Conservation (phyloP, 192 early-diverging fungal genomes). For the Backusella morwellensis region DNA sequence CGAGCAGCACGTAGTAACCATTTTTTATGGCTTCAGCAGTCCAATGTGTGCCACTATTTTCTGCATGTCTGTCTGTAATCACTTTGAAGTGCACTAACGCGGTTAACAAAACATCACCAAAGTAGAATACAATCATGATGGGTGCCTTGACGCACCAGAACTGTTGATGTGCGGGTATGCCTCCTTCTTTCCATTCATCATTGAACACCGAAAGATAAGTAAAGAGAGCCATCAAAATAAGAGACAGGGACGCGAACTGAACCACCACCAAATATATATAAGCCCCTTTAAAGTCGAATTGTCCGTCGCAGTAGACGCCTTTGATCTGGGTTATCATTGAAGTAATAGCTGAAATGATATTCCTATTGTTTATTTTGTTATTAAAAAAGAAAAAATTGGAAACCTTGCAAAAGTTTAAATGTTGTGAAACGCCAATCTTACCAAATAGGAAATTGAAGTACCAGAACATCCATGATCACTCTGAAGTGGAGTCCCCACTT, state of each 20-base stretch:
- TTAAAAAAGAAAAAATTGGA: background rate
- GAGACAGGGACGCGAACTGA: slow-evolving; percentile 30
- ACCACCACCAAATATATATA: slow-evolving; percentile 28
- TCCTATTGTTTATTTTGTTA: slow-evolving; percentile 14
- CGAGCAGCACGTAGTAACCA: slow-evolving; percentile 26
- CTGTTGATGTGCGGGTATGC: slow-evolving; percentile 23
- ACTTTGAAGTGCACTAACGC: slow-evolving; percentile 13
- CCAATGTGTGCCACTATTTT: slow-evolving; percentile 20
- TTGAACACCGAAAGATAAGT: slow-evolving; percentile 29
- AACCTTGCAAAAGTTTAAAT: background rate
- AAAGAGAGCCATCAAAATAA: slow-evolving; percentile 37
- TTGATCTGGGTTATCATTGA: slow-evolving; percentile 33
- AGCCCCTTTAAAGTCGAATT: slow-evolving; percentile 24
- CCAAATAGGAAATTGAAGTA: slow-evolving; percentile 40
- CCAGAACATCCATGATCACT: slow-evolving; percentile 34
- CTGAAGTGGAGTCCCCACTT: slow-evolving; percentile 42
- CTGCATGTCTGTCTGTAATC: slow-evolving; percentile 24
- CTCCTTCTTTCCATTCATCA: slow-evolving; percentile 32
- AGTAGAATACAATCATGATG: slow-evolving; percentile 38
- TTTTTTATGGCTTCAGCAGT: slow-evolving; percentile 32
- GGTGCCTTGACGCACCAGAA: slow-evolving; percentile 42
- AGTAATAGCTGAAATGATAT: slow-evolving; percentile 28
- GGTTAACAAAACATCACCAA: slow-evolving; percentile 29
- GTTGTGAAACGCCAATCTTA: background rate
- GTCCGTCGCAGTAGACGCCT: slow-evolving; percentile 30